Evolutionary conservation across 1,284 basidiomycete genomes (phyloP).

Genomic region (Rhodotorula sp.): DNA sequence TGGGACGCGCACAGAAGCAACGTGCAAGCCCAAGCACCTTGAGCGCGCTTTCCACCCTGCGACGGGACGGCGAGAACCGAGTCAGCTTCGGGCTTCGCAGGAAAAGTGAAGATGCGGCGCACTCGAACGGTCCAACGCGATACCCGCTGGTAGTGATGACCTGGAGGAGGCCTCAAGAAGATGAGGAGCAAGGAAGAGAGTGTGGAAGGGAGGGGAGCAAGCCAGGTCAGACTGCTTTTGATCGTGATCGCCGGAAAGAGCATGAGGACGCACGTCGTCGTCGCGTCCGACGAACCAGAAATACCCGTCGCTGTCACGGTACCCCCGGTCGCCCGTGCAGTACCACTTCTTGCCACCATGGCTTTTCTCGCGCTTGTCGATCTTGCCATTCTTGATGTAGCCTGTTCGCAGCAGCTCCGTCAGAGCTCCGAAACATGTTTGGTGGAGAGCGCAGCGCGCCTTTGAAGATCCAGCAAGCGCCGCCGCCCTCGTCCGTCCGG

Average conservation of each 20-base stretch:
- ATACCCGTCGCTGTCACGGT: slow-evolving; percentile 34
- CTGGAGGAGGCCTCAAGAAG: not conserved
- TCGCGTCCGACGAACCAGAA: slow-evolving; percentile 38
- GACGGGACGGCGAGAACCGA: not conserved
- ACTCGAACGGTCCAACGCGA: slow-evolving; percentile 39
- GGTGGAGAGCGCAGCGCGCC: slow-evolving; percentile 12
- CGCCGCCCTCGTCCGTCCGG: slow-evolving; percentile 30
- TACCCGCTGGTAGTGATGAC: slow-evolving; percentile 38
- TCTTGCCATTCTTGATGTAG: slow-evolving; percentile 41
- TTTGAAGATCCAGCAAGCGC: slow-evolving; percentile 39
- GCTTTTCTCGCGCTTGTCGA: slow-evolving; percentile 30
- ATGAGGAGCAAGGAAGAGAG: too few relatives aligned
- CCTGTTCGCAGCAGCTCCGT: slow-evolving; percentile 4
- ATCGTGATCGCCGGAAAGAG: too few relatives aligned
- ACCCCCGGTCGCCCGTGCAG: slow-evolving; percentile 35
- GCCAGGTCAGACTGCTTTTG: too few relatives aligned
- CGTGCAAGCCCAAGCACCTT: slow-evolving; percentile 22
- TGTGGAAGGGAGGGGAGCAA: too few relatives aligned
- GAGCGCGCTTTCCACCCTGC: slow-evolving; percentile 32
- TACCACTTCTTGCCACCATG: slow-evolving; percentile 39
- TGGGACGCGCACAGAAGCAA: not conserved
- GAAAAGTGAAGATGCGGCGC: not conserved
- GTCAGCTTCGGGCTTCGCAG: not conserved
- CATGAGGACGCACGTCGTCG: slow-evolving; percentile 30
- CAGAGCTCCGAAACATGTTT: not conserved